These are phyloP conservation scores for Thraustotheca clavata DNA, from an alignment of 352 stramenopile species.

Conservation along the genomic window DNA sequence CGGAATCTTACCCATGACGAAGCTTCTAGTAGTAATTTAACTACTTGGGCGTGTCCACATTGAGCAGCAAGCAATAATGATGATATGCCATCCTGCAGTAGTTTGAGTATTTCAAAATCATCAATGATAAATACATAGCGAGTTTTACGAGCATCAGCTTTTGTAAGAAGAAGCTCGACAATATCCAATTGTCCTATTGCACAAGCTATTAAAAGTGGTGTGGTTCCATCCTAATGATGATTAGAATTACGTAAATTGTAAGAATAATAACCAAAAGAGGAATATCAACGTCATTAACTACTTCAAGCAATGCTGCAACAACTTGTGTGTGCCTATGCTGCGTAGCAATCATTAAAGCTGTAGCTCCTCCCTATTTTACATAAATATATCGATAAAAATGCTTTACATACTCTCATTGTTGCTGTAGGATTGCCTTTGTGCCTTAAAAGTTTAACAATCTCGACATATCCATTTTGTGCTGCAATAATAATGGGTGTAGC, in stretches of 20 bases:
- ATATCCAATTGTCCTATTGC: not conserved
- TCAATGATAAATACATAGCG: not conserved
- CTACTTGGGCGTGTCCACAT: not conserved
- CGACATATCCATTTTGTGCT: not conserved
- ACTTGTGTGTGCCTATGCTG: constrained; percentile 5
- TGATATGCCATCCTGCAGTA: not conserved
- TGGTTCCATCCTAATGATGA: not conserved
- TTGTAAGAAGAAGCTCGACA: not conserved
- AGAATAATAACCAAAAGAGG: not conserved
- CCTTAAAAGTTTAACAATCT: constrained; percentile 5
- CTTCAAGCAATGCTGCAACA: not conserved
- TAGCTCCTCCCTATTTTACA: constrained; percentile 1
- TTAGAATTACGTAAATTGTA: not conserved
- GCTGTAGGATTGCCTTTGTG: not conserved
- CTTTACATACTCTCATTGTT: no score
- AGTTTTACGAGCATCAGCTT: not conserved
- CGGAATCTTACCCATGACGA: not conserved
- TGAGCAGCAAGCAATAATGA: not conserved
- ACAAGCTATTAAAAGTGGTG: not conserved
- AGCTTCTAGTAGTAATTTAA: not conserved
- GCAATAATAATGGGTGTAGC: not conserved
- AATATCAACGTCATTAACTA: not conserved
- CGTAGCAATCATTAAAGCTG: constrained; percentile 12
- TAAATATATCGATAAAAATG: no score
- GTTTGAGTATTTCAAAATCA: not conserved